A percentile compares a stretch with the other conserved stretches of the same genome.
phyloP scores from a whole-genome alignment of 495 filamentous ascomycete genomes.

The Emericellopsis terricola region DNA sequence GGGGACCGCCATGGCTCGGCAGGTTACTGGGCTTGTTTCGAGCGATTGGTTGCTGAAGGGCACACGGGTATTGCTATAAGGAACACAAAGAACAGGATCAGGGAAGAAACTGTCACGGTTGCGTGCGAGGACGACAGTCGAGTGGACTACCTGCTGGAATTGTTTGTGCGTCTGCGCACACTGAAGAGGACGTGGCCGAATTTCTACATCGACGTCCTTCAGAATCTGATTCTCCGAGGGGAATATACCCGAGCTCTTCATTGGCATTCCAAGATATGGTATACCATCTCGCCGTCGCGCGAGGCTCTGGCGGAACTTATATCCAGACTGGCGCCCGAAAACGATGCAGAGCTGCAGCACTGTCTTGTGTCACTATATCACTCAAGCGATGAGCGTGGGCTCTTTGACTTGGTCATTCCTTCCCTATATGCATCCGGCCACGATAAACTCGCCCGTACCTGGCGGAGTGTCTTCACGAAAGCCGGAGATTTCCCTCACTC shows the following conservation, averaged over 20 bases:
- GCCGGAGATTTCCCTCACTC: conserved; percentile 6
- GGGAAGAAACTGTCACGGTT: not conserved
- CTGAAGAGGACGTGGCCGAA: conserved; percentile 17
- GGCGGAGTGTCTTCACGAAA: conserved; percentile 26
- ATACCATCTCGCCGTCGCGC: conserved; percentile 13
- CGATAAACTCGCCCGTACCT: conserved; percentile 31
- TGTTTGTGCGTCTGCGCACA: not conserved
- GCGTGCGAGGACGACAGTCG: not conserved
- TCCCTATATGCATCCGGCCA: conserved; percentile 30
- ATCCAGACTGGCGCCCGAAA: conserved; percentile 12
- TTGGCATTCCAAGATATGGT: conserved; percentile 19
- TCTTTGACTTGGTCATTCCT: conserved; percentile 45
- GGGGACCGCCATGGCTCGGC: not conserved
- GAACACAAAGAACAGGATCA: not conserved
- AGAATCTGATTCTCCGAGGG: conserved; percentile 14
- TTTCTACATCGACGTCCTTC: conserved; percentile 15
- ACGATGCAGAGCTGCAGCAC: conserved; percentile 8
- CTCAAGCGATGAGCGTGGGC: conserved; percentile 29
- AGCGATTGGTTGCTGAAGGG: not conserved
- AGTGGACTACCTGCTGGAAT: not conserved
- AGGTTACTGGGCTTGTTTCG: conserved; percentile 1
- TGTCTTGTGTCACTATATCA: conserved; percentile 26
- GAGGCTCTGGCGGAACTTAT: conserved; percentile 13
- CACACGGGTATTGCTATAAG: not conserved
- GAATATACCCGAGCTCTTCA: conserved; percentile 12